Conservation (phyloP, 1,284 basidiomycete species). For the Cutaneotrichosporon sp. region DNA sequence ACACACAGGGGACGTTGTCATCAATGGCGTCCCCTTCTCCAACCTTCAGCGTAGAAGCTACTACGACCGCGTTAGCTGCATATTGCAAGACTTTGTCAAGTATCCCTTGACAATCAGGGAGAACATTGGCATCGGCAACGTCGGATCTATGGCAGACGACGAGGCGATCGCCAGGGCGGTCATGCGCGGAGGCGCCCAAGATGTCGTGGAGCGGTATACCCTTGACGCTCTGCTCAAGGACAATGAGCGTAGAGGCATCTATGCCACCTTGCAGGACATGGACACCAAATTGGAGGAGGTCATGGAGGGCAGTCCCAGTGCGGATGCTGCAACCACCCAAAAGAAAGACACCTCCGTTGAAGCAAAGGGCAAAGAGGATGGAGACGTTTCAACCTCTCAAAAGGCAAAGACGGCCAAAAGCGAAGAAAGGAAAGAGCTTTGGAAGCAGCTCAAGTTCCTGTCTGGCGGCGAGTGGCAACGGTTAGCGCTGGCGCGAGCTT, state of each 20-base stretch:
- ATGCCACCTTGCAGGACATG: too few relatives aligned
- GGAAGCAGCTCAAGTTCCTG: conserved; percentile 64
- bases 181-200: conserved; percentile 58
- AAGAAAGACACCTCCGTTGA: too few relatives aligned
- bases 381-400: too few relatives aligned
- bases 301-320: too few relatives aligned
- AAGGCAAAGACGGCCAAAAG: neutral
- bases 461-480: conserved; percentile 65
- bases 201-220: too few relatives aligned
- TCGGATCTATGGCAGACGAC: conserved; percentile 42
- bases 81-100: conserved; percentile 77
- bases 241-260: too few relatives aligned
- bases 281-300: too few relatives aligned
- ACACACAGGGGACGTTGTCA: conserved; percentile 54
- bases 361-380: too few relatives aligned
- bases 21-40: conserved; percentile 63
- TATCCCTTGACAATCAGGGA: conserved; percentile 67
- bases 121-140: conserved; percentile 71
- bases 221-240: too few relatives aligned
- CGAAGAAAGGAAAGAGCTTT: neutral
- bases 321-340: too few relatives aligned
- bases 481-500: conserved; percentile 71
- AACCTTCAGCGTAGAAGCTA: conserved; percentile 59
- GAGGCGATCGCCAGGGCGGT: conserved; percentile 58
- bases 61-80: conserved; percentile 63